Conservation (phyloP, 306 rosid genomes). For the Styphnolobium japonicum region DNA sequence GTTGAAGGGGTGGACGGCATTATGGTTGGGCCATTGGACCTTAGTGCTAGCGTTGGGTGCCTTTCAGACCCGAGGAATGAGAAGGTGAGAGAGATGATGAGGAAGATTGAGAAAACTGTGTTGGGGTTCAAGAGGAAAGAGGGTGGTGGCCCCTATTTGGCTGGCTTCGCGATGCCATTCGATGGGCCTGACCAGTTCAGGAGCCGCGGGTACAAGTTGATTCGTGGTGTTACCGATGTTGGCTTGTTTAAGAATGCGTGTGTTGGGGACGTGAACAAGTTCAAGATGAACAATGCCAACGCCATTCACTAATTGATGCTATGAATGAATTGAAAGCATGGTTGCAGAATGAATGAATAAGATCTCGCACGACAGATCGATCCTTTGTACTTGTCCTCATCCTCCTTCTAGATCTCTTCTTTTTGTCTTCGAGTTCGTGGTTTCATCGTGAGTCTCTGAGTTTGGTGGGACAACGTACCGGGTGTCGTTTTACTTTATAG, state of each 20-base stretch:
- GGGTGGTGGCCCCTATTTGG: constrained; percentile 12
- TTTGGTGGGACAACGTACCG: too few relatives aligned
- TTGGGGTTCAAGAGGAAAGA: not conserved
- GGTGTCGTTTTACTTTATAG: too few relatives aligned
- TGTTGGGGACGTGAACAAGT: not conserved
- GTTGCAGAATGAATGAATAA: not conserved
- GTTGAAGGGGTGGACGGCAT: constrained; percentile 13
- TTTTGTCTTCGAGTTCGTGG: too few relatives aligned
- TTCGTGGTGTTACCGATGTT: not conserved
- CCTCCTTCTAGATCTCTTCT: too few relatives aligned
- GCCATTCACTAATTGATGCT: not conserved
- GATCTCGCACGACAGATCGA: not conserved
- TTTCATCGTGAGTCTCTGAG: too few relatives aligned
- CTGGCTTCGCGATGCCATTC: not conserved
- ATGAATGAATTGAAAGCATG: not conserved
- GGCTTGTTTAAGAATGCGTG: not conserved
- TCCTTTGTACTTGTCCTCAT: not conserved
- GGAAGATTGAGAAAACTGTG: not conserved
- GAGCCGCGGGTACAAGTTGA: not conserved
- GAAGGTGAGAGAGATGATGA: constrained; percentile 5
- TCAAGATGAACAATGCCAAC: not conserved
- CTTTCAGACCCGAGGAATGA: not conserved
- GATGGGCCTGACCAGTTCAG: constrained; percentile 8
- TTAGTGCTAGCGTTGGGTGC: constrained; percentile 1
- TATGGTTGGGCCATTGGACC: constrained; percentile 5